These are phyloP conservation scores for Isoetes taiwanensis DNA, from an alignment of 75 land plant species.

Conservation along the genomic window DNA sequence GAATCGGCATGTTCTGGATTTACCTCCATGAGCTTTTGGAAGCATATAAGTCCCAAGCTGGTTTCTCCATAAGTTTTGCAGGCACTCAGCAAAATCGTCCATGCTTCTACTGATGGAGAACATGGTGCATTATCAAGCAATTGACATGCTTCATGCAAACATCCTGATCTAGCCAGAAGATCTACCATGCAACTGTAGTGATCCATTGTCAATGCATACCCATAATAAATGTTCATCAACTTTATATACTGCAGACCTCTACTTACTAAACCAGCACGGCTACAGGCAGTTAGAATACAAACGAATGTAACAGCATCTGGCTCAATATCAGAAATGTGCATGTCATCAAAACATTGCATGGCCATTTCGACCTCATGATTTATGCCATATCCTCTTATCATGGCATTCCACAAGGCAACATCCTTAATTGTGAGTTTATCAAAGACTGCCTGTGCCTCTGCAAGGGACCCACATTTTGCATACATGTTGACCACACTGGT, in stretches of 20 bases:
- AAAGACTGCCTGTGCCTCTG: too few species aligned
- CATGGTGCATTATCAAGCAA: slow-evolving; percentile 14
- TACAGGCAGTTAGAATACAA: slow-evolving; percentile 19
- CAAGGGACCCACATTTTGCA: too few species aligned
- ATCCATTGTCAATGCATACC: slow-evolving; percentile 12
- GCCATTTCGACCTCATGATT: too few species aligned
- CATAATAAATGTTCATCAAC: slow-evolving; percentile 15
- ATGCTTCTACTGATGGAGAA: slow-evolving; percentile 9
- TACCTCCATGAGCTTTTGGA: too few species aligned
- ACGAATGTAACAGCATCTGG: slow-evolving; percentile 21
- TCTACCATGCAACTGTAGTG: slow-evolving; percentile 34
- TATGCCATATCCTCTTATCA: too few species aligned
- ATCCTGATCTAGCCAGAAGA: slow-evolving; percentile 20
- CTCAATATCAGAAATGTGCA: background rate
- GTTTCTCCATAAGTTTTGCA: slow-evolving; percentile 14
- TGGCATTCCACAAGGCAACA: too few species aligned
- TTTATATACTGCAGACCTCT: slow-evolving; percentile 11
- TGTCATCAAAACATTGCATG: too few species aligned
- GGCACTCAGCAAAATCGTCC: slow-evolving; percentile 34
- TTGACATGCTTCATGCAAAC: slow-evolving; percentile 20
- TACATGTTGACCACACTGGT: too few species aligned
- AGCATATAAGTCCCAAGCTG: too few species aligned
- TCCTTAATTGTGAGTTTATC: too few species aligned
- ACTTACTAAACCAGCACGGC: slow-evolving; percentile 18
- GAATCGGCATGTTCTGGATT: too few species aligned